A percentile compares a stretch with the other conserved stretches of the same genome.
phyloP scores from a whole-genome alignment of 176 grass and related monocot genomes.

The Carex pumila region DNA sequence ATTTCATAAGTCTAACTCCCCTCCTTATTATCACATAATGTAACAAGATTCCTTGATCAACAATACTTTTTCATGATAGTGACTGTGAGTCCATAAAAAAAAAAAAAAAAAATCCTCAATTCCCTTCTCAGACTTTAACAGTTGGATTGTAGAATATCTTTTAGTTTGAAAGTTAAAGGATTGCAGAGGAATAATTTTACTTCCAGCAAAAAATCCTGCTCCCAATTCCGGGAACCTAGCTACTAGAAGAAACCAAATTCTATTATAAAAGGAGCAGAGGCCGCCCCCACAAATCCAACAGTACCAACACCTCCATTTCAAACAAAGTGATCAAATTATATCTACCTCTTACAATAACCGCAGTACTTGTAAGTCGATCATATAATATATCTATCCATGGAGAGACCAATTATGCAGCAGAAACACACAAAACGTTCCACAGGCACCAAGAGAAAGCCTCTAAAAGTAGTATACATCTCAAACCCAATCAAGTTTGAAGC shows the following conservation, averaged over 20 bases:
- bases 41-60: too few relatives aligned
- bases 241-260: not conserved
- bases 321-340: not conserved
- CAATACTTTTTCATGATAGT: too few relatives aligned
- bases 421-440: conserved; percentile 21
- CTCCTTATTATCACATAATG: not conserved
- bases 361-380: not conserved
- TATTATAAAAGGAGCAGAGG: not conserved
- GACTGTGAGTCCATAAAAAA: too few relatives aligned
- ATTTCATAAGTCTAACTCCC: too few relatives aligned
- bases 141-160: not conserved
- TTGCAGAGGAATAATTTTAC: not conserved
- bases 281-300: not conserved
- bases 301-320: not conserved
- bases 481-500: conserved; percentile 66
- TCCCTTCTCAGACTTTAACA: not conserved
- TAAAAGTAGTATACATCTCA: conserved; percentile 83
- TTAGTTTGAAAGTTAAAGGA: not conserved
- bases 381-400: not conserved
- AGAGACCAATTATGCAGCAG: not conserved
- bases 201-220: not conserved
- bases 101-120: not conserved
- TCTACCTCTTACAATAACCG: not conserved
- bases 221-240: not conserved
- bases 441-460: conserved; percentile 17